Evolutionary conservation across 1,139 yeast species (phyloP).

Genomic region (Yamadazyma pseudoaaseri): DNA sequence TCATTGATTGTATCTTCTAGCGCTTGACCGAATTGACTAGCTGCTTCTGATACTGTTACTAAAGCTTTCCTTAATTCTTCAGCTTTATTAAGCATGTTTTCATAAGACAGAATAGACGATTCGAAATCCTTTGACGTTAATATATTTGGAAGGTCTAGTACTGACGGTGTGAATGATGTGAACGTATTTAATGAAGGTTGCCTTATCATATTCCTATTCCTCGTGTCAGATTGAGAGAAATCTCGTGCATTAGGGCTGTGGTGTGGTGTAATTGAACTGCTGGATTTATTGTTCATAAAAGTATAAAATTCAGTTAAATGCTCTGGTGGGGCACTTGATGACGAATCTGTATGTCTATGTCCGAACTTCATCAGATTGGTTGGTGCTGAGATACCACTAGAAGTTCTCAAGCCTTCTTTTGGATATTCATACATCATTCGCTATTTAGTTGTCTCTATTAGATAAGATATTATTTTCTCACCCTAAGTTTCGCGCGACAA

Average conservation of each 20-base stretch:
- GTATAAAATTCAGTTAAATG: constrained; percentile 58
- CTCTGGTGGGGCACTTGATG: constrained; percentile 31
- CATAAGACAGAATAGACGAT: constrained; percentile 46
- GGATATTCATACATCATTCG: background rate
- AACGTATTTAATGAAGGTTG: constrained; percentile 35
- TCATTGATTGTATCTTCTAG: constrained; percentile 52
- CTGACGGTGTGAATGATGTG: constrained; percentile 50
- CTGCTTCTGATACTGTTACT: constrained; percentile 52
- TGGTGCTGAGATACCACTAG: background rate
- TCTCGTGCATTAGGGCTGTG: constrained; percentile 14
- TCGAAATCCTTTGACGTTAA: constrained; percentile 59
- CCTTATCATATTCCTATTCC: constrained; percentile 14
- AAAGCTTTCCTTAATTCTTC: constrained; percentile 51
- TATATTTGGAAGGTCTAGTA: constrained; percentile 57
- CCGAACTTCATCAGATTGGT: background rate
- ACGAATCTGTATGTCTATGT: constrained; percentile 1
- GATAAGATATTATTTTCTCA: constrained; percentile 2
- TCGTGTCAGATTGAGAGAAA: constrained; percentile 7
- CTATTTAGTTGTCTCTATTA: background rate
- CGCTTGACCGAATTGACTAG: constrained; percentile 72
- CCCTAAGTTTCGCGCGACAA: background rate
- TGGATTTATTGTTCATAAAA: constrained; percentile 34
- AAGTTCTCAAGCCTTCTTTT: background rate
- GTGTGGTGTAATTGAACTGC: constrained; percentile 12
- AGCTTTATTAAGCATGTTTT: constrained; percentile 51